Evolutionary conservation across 2,329 filamentous ascomycete genomes (phyloP).

Genomic region (Pseudocercospora ulei): DNA sequence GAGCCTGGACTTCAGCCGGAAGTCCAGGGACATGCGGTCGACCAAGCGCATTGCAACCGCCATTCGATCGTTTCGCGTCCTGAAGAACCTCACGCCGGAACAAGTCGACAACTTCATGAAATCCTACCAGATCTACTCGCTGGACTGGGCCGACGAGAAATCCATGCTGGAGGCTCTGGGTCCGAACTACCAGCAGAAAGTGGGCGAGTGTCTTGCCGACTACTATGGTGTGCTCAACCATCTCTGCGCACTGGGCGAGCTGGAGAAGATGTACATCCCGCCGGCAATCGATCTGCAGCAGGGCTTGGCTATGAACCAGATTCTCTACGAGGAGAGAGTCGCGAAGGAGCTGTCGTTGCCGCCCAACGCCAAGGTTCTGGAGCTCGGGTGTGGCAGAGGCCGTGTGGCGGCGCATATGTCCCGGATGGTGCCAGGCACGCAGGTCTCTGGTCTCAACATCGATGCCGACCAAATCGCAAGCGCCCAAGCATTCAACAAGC

Average conservation of each 20-base stretch:
- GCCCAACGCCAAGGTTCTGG: constrained; percentile 25
- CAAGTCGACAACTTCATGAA: constrained; percentile 30
- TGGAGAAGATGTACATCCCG: constrained; percentile 31
- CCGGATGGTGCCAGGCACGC: constrained; percentile 21
- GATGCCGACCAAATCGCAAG: constrained; percentile 28
- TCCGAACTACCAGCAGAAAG: constrained; percentile 25
- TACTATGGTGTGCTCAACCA: constrained; percentile 31
- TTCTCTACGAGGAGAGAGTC: constrained; percentile 28
- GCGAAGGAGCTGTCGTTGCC: constrained; percentile 26
- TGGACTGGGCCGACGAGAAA: constrained; percentile 29
- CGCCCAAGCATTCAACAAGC: constrained; percentile 24
- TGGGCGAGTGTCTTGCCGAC: constrained; percentile 26
- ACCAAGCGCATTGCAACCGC: constrained; percentile 25
- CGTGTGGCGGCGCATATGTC: constrained; percentile 29
- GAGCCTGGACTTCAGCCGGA: constrained; percentile 16
- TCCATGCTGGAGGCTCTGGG: constrained; percentile 27
- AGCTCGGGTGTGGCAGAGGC: constrained; percentile 30
- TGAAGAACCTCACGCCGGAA: constrained; percentile 24
- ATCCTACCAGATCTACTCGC: constrained; percentile 29
- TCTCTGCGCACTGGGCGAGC: constrained; percentile 28
- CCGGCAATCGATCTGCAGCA: constrained; percentile 24
- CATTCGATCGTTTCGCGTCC: constrained; percentile 24
- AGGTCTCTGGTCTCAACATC: constrained; percentile 29
- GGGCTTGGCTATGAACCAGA: constrained; percentile 24
- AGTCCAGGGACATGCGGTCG: constrained; percentile 14